Conservation (phyloP, 768 basidiomycete species). For the Pulveroboletus frians region DNA sequence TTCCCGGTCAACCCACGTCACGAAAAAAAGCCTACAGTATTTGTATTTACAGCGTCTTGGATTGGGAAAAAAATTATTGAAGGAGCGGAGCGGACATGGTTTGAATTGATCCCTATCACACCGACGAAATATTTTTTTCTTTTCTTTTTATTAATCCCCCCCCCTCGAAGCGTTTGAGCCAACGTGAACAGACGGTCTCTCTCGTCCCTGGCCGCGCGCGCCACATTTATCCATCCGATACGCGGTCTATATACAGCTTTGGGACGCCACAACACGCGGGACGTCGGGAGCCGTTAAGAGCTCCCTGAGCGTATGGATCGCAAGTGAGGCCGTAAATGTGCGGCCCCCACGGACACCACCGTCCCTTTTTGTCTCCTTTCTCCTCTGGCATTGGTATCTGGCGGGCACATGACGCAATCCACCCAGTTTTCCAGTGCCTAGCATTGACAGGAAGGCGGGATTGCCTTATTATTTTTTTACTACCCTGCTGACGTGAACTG, state of each 20-base stretch:
- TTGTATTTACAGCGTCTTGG: slow-evolving; percentile 1
- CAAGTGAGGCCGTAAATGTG: too few species aligned
- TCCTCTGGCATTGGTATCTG: background rate
- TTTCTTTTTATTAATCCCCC: background rate
- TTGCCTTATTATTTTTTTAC: background rate
- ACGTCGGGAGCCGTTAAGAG: slow-evolving; percentile 1
- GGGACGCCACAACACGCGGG: background rate
- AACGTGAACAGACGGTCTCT: background rate
- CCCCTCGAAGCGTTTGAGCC: background rate
- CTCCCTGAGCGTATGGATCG: background rate
- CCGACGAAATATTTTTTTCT: background rate
- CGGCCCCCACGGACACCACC: background rate
- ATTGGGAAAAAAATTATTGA: background rate
- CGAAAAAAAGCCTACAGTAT: background rate
- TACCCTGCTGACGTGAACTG: slow-evolving; percentile 18
- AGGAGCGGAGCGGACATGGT: background rate
- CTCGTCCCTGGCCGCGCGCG: background rate
- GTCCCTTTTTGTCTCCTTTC: background rate
- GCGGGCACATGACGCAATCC: slow-evolving; percentile 1
- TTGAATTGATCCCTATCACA: slow-evolving; percentile 2
- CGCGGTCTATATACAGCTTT: background rate
- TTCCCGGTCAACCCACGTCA: background rate
- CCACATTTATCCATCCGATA: background rate
- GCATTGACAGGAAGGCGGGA: background rate
- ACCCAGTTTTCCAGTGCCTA: slow-evolving; percentile 1